These are phyloP conservation scores for Triticum dicoccoides DNA, from an alignment of 176 grass and related monocot genomes.

Conservation along the genomic window DNA sequence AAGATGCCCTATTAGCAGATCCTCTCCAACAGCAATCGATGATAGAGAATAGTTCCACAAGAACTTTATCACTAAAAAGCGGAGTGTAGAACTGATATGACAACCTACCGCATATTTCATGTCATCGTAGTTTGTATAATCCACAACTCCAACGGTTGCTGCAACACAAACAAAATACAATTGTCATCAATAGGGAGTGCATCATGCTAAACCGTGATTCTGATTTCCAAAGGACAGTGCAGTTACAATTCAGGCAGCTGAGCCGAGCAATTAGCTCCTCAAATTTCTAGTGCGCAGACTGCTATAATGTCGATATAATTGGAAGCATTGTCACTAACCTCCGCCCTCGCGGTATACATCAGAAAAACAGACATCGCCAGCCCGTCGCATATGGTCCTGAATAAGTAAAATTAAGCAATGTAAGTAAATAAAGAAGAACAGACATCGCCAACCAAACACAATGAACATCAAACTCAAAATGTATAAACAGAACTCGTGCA, in stretches of 20 bases:
- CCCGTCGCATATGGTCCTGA: constrained; percentile 89
- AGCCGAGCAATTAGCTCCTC: background rate
- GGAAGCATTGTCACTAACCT: constrained; percentile 43
- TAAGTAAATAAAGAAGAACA: background rate
- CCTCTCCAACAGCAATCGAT: constrained; percentile 2
- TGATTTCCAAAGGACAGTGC: background rate
- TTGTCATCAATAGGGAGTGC: background rate
- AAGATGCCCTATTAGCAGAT: background rate
- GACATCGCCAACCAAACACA: background rate
- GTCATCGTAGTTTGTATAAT: constrained; percentile 95
- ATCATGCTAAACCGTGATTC: background rate
- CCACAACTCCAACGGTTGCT: constrained; percentile 82
- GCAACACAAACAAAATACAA: constrained; percentile 27
- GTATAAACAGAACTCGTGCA: background rate
- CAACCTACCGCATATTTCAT: constrained; percentile 90
- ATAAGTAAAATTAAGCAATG: background rate
- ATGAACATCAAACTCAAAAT: background rate
- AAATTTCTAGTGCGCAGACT: background rate
- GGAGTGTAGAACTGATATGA: background rate
- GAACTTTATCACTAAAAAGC: background rate
- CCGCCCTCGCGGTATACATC: constrained; percentile 82
- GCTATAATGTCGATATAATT: background rate
- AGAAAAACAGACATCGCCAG: constrained; percentile 95
- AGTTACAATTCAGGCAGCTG: background rate
- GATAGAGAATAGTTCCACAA: background rate